A percentile compares a stretch with the other conserved stretches of the same genome.
These are phyloP conservation scores for Vanrija sp. DNA, from an alignment of 1,284 basidiomycete species.

Conservation along the genomic window DNA sequence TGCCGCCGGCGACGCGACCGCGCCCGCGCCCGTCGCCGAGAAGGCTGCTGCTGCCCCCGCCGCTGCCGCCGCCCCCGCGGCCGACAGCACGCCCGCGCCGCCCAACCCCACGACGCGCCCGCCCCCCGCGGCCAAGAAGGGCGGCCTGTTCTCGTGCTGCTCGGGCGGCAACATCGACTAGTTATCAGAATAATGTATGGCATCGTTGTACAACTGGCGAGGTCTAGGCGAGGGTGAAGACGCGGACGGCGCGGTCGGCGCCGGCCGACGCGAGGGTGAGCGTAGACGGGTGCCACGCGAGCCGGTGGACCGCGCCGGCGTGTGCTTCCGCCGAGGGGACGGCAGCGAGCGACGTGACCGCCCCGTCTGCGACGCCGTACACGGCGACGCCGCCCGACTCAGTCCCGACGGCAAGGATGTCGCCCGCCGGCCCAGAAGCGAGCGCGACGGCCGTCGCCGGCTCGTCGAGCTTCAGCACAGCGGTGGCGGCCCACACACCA, in stretches of 20 bases:
- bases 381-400: constrained; percentile 46
- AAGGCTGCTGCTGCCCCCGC: background rate
- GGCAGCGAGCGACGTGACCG: constrained; percentile 8
- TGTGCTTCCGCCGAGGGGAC: constrained; percentile 33
- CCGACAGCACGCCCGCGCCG: constrained; percentile 5
- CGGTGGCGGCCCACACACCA: background rate
- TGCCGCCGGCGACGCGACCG: constrained; percentile 1
- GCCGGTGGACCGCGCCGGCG: constrained; percentile 43
- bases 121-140: constrained; percentile 31
- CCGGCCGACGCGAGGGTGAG: constrained; percentile 46
- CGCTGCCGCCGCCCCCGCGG: constrained; percentile 1
- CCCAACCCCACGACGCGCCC: constrained; percentile 1
- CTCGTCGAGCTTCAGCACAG: constrained; percentile 44
- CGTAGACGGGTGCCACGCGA: constrained; percentile 35
- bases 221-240: constrained; percentile 28
- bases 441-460: constrained; percentile 47
- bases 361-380: constrained; percentile 15
- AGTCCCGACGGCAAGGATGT: constrained; percentile 47
- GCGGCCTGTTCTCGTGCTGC: constrained; percentile 40
- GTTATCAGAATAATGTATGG: background rate
- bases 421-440: constrained; percentile 5
- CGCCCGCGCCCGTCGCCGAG: background rate
- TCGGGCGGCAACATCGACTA: constrained; percentile 30
- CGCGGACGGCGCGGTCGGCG: constrained; percentile 49
- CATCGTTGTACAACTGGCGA: no score